phyloP scores from a whole-genome alignment of 148 eudicot species.

The Rhododendron henanense region DNA sequence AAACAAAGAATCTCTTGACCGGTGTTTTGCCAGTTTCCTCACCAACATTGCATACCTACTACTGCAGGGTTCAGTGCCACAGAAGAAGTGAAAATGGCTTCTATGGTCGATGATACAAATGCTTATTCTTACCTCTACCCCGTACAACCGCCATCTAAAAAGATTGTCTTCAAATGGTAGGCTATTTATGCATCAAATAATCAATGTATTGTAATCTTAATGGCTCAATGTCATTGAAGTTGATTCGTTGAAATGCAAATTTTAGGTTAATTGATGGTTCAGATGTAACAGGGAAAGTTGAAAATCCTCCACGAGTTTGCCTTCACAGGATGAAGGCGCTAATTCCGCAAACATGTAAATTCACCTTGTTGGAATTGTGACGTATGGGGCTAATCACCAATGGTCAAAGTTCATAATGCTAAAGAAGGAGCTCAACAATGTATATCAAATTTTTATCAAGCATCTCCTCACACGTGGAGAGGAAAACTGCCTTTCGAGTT shows the following conservation, averaged over 20 bases:
- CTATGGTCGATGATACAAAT: constrained; percentile 63
- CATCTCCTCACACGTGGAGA: background rate
- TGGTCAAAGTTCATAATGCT: background rate
- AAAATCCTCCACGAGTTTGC: background rate
- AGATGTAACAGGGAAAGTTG: background rate
- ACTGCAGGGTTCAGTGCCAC: constrained; percentile 54
- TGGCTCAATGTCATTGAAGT: background rate
- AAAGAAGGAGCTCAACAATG: background rate
- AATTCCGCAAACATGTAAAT: background rate
- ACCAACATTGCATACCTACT: constrained; percentile 3
- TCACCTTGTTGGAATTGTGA: background rate
- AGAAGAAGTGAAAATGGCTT: constrained; percentile 61
- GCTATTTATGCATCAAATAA: background rate
- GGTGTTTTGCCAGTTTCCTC: background rate
- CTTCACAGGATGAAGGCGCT: too few relatives aligned
- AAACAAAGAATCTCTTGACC: background rate
- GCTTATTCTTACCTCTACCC: constrained; percentile 74
- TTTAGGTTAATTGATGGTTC: background rate
- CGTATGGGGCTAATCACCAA: background rate
- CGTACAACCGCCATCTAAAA: constrained; percentile 53
- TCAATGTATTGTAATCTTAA: background rate
- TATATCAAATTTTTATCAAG: background rate
- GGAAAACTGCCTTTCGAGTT: background rate
- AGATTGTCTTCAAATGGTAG: constrained; percentile 71
- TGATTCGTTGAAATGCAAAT: background rate